Base-by-base conservation (phyloP, 2,329 filamentous ascomycete genomes). In the Trichoderma polysporum region DNA sequence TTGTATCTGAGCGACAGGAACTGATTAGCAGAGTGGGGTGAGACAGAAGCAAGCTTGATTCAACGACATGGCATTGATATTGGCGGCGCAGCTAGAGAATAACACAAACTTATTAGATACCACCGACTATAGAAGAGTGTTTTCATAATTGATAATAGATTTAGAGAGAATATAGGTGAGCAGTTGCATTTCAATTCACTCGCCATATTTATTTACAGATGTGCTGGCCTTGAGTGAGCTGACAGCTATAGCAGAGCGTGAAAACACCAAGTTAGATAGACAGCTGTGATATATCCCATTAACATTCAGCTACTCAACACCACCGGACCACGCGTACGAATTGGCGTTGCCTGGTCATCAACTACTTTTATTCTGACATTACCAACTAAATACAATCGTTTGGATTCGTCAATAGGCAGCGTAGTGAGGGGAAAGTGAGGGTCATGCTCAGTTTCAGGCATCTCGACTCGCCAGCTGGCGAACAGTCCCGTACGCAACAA, bases 1-100 rank as follows among this genome's bases (percentile, higher is more conserved):
- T 65, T 31, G 53, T 65, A 50, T 19, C 41, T 56, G 39, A 41
- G 37, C 60, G 60, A 63, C 60, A 63, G 60, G n/a, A 33, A n/a
- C 49, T 54, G 60, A 56, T 39, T 47, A 35, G 60, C 19, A 35
- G 27, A 56, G 60, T 64, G 60, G 60, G 60, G 60, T 47, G 29
- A 19, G 50, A 64, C 60, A 45, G 60, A 37, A 37, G 62, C 62
- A 33, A 65, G 62, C 52, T 64, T 64, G 60, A 64, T 64, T 64
- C 50, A 64, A 64, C 60, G 60, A 64, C 60, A 64, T 64, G 60
- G 37, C 60, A 53, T 25, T 31, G 27, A 33, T 25, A 10, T 35
- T 10, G 37, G 35, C 39, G 27, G 19, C 49, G 33, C 27, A n/a
- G 39, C 33, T 35, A 37, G 60, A 47, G 37, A 53, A 31, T 25